A percentile compares a stretch with the other conserved stretches of the same genome.
phyloP scores from a whole-genome alignment of 176 grass and related monocot species.

The Oryza australiensis region DNA sequence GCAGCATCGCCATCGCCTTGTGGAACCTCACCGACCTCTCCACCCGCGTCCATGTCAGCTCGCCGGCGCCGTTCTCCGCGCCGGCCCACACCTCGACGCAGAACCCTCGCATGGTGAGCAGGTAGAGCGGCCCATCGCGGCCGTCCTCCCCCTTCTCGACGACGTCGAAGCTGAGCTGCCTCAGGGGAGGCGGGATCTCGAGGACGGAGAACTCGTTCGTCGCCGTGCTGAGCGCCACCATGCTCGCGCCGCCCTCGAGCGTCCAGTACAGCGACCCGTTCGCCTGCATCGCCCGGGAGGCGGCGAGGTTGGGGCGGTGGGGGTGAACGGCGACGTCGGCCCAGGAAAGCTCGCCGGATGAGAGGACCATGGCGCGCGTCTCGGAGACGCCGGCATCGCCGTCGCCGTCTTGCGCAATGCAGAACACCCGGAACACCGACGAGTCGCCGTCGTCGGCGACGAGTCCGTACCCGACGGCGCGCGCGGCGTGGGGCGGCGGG shows the following conservation, averaged over 20 bases:
- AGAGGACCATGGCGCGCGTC: conserved; percentile 28
- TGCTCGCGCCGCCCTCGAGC: conserved; percentile 23
- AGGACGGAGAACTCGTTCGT: conserved; percentile 28
- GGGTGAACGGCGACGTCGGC: neutral
- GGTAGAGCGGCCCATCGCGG: conserved; percentile 4
- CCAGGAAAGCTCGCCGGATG: conserved; percentile 37
- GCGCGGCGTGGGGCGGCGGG: neutral
- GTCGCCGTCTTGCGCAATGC: neutral
- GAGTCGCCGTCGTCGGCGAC: conserved; percentile 42
- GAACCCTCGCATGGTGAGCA: conserved; percentile 44
- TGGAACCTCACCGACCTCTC: conserved; percentile 44
- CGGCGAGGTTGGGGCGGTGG: neutral
- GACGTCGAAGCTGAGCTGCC: conserved; percentile 29
- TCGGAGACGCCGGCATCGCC: neutral
- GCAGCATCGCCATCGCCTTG: conserved; percentile 13
- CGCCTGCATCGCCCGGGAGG: conserved; percentile 38
- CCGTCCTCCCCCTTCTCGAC: conserved; percentile 32
- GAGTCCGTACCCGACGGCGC: conserved; percentile 40
- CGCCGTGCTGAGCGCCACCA: conserved; percentile 30
- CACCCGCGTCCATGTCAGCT: conserved; percentile 26
- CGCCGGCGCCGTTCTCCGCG: neutral
- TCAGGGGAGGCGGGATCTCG: conserved; percentile 29
- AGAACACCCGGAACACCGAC: conserved; percentile 29
- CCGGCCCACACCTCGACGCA: conserved; percentile 40
- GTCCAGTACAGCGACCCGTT: conserved; percentile 40